These are phyloP conservation scores for Decorospora gaudefroyi DNA, from an alignment of 2,329 filamentous ascomycete species.

Conservation along the genomic window DNA sequence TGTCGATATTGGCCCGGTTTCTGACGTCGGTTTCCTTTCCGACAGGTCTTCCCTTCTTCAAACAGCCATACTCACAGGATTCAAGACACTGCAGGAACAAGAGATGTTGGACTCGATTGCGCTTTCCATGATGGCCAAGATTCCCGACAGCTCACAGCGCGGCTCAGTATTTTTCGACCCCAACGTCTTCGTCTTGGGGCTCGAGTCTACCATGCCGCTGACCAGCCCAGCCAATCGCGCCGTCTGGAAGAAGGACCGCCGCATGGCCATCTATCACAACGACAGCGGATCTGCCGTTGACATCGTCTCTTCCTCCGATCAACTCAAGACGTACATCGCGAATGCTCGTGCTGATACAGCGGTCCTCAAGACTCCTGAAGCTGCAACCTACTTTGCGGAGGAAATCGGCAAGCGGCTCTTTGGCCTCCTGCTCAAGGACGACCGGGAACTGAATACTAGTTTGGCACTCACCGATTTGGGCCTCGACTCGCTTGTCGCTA, in stretches of 20 bases:
- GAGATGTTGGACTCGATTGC: too few species aligned
- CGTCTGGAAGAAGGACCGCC: slow-evolving; percentile 24
- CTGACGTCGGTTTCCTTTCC: too few species aligned
- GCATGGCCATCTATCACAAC: slow-evolving; percentile 35
- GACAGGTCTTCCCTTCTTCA: too few species aligned
- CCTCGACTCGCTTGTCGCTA: slow-evolving; percentile 41
- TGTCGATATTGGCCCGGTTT: too few species aligned
- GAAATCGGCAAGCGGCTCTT: slow-evolving; percentile 31
- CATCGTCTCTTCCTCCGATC: slow-evolving; percentile 1
- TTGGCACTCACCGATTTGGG: slow-evolving; percentile 31
- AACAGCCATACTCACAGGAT: too few species aligned
- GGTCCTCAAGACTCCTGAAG: slow-evolving; percentile 14
- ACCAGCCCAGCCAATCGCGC: slow-evolving; percentile 21
- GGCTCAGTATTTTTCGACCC: too few species aligned
- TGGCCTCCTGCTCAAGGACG: slow-evolving; percentile 20
- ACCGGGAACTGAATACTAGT: slow-evolving; percentile 24
- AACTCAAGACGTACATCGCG: slow-evolving; percentile 16
- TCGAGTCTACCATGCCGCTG: slow-evolving; percentile 26
- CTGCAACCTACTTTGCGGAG: slow-evolving; percentile 14
- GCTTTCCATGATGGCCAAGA: too few species aligned
- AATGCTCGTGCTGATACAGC: slow-evolving; percentile 12
- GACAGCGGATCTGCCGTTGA: background rate
- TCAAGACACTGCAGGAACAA: too few species aligned
- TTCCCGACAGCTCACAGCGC: too few species aligned
- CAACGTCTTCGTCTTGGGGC: slow-evolving; percentile 18